phyloP scores from a whole-genome alignment of 2,329 filamentous ascomycete genomes.

The Chaetomiaceae sp. region DNA sequence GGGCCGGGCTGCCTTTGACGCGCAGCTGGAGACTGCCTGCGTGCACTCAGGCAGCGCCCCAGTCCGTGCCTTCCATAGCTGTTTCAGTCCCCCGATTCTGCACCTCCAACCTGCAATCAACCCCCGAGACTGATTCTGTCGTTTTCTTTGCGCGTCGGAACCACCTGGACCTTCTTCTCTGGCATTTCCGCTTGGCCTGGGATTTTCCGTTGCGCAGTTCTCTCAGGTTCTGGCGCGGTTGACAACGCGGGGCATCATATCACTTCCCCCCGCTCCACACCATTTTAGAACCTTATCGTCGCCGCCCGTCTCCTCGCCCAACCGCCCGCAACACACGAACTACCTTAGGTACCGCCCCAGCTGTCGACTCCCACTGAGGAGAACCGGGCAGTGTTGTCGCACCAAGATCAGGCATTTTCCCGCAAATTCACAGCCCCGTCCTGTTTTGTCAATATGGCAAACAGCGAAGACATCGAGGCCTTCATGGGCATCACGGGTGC shows the following conservation, averaged over 20 bases:
- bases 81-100: not conserved
- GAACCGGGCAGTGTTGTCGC: too few relatives aligned
- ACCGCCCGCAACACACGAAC: not conserved
- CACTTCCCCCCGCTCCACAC: not conserved
- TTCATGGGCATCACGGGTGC: slow-evolving; percentile 81
- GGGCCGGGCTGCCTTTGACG: slow-evolving; percentile 4
- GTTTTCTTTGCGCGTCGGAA: too few relatives aligned
- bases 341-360: too few relatives aligned
- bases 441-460: slow-evolving; percentile 47
- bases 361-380: too few relatives aligned
- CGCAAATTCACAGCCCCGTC: too few relatives aligned
- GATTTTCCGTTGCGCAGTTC: not conserved
- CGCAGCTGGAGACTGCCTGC: too few relatives aligned
- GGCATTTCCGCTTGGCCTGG: not conserved
- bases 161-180: too few relatives aligned
- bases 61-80: not conserved
- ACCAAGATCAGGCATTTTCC: too few relatives aligned
- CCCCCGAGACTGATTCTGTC: not conserved
- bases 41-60: too few relatives aligned
- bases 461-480: slow-evolving; percentile 62
- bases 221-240: not conserved
- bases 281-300: not conserved
- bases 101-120: not conserved
- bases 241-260: not conserved
- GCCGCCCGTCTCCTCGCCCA: slow-evolving; percentile 7